Evolutionary conservation across 768 basidiomycete species (phyloP).

Genomic region (Grammothele lineata): DNA sequence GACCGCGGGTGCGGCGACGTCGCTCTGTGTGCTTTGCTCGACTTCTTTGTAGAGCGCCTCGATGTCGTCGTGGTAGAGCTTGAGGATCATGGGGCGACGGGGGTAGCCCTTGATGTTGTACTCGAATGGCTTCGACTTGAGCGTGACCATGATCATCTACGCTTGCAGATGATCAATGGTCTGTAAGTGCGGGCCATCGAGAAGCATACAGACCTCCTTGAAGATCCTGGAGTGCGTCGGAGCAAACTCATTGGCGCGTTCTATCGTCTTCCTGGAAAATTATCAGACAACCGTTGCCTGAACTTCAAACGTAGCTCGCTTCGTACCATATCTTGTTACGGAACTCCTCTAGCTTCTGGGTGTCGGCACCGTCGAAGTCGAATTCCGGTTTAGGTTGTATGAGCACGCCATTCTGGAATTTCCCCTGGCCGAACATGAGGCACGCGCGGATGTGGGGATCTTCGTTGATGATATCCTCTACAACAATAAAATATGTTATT

Average conservation of each 20-base stretch:
- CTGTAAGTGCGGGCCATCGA: too few species aligned
- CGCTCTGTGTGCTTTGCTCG: constrained; percentile 30
- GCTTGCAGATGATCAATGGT: too few species aligned
- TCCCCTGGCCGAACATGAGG: constrained; percentile 39
- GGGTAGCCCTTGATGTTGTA: constrained; percentile 31
- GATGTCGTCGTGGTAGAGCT: constrained; percentile 38
- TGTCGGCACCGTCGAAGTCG: constrained; percentile 30
- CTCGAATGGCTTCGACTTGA: constrained; percentile 27
- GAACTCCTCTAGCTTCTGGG: constrained; percentile 27
- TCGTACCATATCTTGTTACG: constrained; percentile 33
- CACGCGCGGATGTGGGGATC: constrained; percentile 31
- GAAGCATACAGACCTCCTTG: constrained; percentile 38
- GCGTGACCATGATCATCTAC: constrained; percentile 32
- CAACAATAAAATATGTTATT: constrained; percentile 26
- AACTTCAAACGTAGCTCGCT: too few species aligned
- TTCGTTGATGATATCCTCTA: constrained; percentile 32
- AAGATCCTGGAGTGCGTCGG: constrained; percentile 43
- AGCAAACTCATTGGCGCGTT: constrained; percentile 37
- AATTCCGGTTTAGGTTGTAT: constrained; percentile 29
- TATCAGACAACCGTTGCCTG: neutral
- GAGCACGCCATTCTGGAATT: constrained; percentile 36
- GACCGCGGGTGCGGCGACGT: constrained; percentile 22
- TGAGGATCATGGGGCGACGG: constrained; percentile 22
- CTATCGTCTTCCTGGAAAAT: constrained; percentile 24
- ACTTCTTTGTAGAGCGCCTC: constrained; percentile 31